A percentile compares a stretch with the other conserved stretches of the same genome.
These are phyloP conservation scores for Penicillium capsulatum DNA, from an alignment of 2,329 filamentous ascomycete genomes.

Conservation along the genomic window DNA sequence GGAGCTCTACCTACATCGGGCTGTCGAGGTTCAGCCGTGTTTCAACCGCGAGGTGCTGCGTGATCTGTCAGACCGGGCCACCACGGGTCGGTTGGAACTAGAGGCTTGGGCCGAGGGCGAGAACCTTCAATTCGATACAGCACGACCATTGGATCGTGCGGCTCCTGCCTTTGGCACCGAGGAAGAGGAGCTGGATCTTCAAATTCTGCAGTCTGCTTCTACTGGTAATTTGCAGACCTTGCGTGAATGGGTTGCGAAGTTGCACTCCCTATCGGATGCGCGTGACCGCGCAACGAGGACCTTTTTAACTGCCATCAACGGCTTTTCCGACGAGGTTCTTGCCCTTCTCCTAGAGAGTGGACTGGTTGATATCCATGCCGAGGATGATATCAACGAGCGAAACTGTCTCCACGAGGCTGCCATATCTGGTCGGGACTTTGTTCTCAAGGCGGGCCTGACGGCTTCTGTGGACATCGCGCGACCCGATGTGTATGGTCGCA, in stretches of 20 bases:
- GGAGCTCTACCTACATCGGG: constrained; percentile 90
- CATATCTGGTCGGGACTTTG: constrained; percentile 80
- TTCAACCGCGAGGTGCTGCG: constrained; percentile 98
- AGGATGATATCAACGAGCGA: constrained; percentile 95
- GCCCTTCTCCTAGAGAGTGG: constrained; percentile 72
- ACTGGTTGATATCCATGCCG: constrained; percentile 82
- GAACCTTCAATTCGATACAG: constrained; percentile 73
- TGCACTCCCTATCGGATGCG: constrained; percentile 58
- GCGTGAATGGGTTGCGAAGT: constrained; percentile 72
- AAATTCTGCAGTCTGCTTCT: constrained; percentile 79
- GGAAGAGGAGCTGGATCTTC: constrained; percentile 82
- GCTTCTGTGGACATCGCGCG: constrained; percentile 71
- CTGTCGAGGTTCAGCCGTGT: constrained; percentile 95
- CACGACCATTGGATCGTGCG: constrained; percentile 39
- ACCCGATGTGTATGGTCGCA: constrained; percentile 88
- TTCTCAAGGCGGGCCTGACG: constrained; percentile 70
- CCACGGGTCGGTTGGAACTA: constrained; percentile 89
- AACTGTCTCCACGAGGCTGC: constrained; percentile 97
- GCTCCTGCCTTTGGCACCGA: constrained; percentile 59
- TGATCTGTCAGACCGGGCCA: constrained; percentile 92
- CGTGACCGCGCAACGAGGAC: constrained; percentile 79
- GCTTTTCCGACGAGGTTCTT: constrained; percentile 73
- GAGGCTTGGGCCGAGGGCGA: constrained; percentile 97
- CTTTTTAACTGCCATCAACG: constrained; percentile 84
- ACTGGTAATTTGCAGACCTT: constrained; percentile 73